Evolutionary conservation across 1,284 basidiomycete genomes (phyloP).

Genomic region (Golubevia sp.): DNA sequence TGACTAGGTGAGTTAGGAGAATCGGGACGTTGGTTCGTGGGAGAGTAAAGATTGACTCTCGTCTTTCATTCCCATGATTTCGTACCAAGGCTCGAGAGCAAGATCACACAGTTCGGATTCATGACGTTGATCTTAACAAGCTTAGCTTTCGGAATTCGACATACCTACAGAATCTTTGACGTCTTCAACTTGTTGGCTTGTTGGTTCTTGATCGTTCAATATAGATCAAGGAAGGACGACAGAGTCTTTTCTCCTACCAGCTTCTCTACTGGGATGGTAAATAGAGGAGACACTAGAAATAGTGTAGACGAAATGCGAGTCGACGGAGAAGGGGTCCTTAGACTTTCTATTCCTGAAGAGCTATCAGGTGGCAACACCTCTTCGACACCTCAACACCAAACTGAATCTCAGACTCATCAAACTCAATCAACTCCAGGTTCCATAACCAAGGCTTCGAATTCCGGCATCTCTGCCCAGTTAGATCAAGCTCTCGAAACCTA

Average conservation of each 20-base stretch:
- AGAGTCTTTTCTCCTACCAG: too few relatives aligned
- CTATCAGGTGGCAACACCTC: not conserved
- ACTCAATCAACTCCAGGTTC: too few relatives aligned
- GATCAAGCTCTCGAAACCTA: too few relatives aligned
- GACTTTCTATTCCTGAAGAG: not conserved
- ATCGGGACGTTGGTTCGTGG: not conserved
- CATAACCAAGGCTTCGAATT: not conserved
- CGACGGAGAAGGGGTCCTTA: not conserved
- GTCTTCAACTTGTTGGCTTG: conserved; percentile 7
- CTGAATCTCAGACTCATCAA: not conserved
- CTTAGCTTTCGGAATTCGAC: conserved; percentile 10
- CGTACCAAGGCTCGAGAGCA: not conserved
- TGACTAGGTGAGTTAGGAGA: conserved; percentile 5
- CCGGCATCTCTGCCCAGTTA: too few relatives aligned
- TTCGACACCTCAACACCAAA: not conserved
- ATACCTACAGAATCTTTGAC: conserved; percentile 14
- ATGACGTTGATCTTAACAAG: not conserved
- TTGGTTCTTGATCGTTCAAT: conserved; percentile 5
- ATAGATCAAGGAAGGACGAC: not conserved
- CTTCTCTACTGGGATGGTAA: not conserved
- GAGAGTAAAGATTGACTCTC: not conserved
- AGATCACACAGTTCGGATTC: not conserved
- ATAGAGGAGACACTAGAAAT: not conserved
- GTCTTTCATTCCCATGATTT: not conserved
- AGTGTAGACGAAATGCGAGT: not conserved